Evolutionary conservation across 148 eudicot species (phyloP).

Genomic region (Heliamphora exappendiculata): DNA sequence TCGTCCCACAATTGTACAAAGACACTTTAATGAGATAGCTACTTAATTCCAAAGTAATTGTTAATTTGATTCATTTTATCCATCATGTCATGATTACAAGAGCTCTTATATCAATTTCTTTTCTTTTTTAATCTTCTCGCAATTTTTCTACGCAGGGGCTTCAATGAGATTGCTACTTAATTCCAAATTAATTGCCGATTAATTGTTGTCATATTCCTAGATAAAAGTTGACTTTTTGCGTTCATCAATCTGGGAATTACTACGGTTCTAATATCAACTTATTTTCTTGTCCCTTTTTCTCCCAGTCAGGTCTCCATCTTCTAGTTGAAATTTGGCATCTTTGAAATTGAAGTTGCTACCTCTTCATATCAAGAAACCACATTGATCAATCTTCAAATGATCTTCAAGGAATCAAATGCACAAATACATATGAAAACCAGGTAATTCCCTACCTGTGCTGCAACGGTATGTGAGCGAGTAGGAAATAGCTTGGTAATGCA

Average conservation of each 20-base stretch:
- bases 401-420: too few relatives aligned
- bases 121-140: not conserved
- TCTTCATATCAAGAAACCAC: not conserved
- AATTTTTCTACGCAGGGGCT: too few relatives aligned
- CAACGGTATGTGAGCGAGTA: slow-evolving; percentile 94
- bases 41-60: not conserved
- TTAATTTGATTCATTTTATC: not conserved
- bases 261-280: not conserved
- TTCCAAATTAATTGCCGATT: not conserved
- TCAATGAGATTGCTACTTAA: not conserved
- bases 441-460: slow-evolving; percentile 63
- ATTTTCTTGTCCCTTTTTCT: not conserved
- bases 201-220: not conserved
- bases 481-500: slow-evolving; percentile 98
- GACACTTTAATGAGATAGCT: not conserved
- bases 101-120: not conserved
- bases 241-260: not conserved
- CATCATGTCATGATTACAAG: not conserved
- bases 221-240: not conserved
- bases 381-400: not conserved
- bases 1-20: not conserved
- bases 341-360: not conserved
- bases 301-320: not conserved
- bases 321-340: not conserved
- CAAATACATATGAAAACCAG: not conserved